Evolutionary conservation across 805 yeast genomes (phyloP).

Genomic region (Zygosaccharomyces gambellarensis): DNA sequence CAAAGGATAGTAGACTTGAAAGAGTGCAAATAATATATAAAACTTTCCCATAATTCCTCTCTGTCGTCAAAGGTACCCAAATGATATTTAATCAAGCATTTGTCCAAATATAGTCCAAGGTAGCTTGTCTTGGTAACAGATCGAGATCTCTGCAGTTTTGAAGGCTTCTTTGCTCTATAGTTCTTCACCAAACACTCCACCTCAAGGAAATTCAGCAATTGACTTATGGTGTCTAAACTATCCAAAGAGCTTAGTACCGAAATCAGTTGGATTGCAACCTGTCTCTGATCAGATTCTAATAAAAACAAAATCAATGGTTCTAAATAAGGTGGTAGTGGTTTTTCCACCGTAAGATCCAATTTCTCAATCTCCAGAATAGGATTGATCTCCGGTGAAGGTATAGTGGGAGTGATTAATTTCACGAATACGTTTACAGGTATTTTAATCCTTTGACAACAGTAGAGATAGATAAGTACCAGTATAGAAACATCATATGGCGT

Average conservation of each 20-base stretch:
- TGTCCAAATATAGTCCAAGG: conserved; percentile 17
- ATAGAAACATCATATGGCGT: conserved; percentile 28
- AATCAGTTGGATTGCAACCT: conserved; percentile 9
- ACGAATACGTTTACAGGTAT: conserved; percentile 16
- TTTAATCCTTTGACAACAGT: conserved; percentile 11
- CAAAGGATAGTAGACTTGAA: conserved; percentile 9
- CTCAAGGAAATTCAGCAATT: conserved; percentile 10
- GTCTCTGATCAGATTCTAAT: conserved; percentile 6
- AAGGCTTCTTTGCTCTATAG: conserved; percentile 2
- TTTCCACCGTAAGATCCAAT: conserved; percentile 5
- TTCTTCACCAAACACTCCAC: conserved; percentile 14
- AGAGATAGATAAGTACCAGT: conserved; percentile 20
- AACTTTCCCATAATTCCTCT: conserved; percentile 11
- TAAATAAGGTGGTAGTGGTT: conserved; percentile 22
- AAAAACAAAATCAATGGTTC: conserved; percentile 10
- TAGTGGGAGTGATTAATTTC: conserved; percentile 20
- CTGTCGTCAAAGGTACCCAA: conserved; percentile 19
- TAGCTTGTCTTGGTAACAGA: conserved; percentile 17
- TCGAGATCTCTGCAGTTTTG: not conserved
- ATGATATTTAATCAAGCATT: conserved; percentile 13
- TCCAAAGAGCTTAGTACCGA: conserved; percentile 11
- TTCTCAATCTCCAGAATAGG: conserved; percentile 17
- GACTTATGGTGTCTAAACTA: conserved; percentile 14
- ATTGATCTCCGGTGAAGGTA: conserved; percentile 16
- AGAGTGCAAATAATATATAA: conserved; percentile 4